A percentile compares a stretch with the other conserved stretches of the same genome.
Conservation (phyloP, 2,329 filamentous ascomycete genomes). For the Curvularia spicifera region DNA sequence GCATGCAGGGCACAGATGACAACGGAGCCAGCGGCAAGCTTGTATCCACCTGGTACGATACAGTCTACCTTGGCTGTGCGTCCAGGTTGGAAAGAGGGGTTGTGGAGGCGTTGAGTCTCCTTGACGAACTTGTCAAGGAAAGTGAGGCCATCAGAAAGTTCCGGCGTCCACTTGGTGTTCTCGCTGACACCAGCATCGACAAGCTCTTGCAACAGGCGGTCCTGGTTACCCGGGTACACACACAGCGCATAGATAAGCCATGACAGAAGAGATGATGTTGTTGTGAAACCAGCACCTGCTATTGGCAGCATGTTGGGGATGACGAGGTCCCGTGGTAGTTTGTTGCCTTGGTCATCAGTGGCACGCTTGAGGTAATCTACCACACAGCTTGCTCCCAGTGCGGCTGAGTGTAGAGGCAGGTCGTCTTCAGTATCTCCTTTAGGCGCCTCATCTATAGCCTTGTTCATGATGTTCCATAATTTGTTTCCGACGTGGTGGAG, state of each 20-base stretch:
- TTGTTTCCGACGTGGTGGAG: conserved; percentile 12
- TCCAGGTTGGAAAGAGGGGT: conserved; percentile 51
- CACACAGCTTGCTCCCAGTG: conserved; percentile 42
- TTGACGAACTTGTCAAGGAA: conserved; percentile 34
- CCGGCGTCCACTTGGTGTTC: conserved; percentile 26
- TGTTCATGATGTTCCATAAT: conserved; percentile 11
- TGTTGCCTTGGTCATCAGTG: conserved; percentile 32
- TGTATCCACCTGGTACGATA: conserved; percentile 66
- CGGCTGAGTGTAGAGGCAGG: conserved; percentile 44
- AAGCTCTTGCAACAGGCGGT: conserved; percentile 30
- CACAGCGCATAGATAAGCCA: conserved; percentile 29
- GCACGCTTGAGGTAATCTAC: conserved; percentile 31
- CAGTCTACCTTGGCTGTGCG: conserved; percentile 64
- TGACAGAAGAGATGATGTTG: conserved; percentile 31
- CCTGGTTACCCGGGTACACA: conserved; percentile 28
- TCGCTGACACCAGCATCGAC: conserved; percentile 27
- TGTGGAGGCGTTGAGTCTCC: conserved; percentile 32
- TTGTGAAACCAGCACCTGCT: conserved; percentile 29
- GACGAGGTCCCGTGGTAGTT: conserved; percentile 23
- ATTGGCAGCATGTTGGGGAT: conserved; percentile 22
- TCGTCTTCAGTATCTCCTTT: conserved; percentile 21
- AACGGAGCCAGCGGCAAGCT: conserved; percentile 59
- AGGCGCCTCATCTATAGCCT: conserved; percentile 17
- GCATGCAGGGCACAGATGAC: conserved; percentile 59
- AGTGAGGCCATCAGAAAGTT: conserved; percentile 25